Base-by-base conservation (phyloP, 768 basidiomycete genomes). In the Lactarius evosmus region DNA sequence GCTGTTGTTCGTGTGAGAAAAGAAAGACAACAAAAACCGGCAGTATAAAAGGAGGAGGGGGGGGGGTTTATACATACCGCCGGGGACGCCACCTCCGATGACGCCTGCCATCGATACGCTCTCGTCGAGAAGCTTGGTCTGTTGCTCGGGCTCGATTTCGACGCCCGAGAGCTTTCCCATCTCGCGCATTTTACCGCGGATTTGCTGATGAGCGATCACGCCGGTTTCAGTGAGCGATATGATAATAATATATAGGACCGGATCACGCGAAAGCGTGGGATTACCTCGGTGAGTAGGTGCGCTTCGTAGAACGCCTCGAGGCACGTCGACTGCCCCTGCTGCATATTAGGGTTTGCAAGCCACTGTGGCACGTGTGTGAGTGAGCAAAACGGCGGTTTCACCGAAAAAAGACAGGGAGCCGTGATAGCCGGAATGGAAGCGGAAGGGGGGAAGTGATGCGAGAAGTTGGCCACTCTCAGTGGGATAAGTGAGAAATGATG, bases 21-120 rank as follows among this genome's bases (percentile, higher is more conserved):
- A 6, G 12, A 19, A 27, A 27, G n/a, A 41, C n/a, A n/a, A n/a
- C n/a, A n/a, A n/a, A n/a, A n/a, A n/a, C n/a, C n/a, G n/a, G n/a
- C 59, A 25, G 29, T 29, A 14, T 9, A 50, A 30, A 58, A 44
- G 57, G 49, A 67, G 59, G 36, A 22, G 11, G 29, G 16, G 22
- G n/a, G n/a, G n/a, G n/a, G n/a, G n/a, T n/a, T n/a, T n/a, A 9
- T 4, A 74, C 89, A 69, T 71, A 95, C 95, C 95, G 46, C 97
- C 97, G 7, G 97, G 97, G 5, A 98, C 97, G 22, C 96, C 96
- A 29, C 95, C 95, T 25, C 93, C 94, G 41, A 98, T 81, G 19
- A 98, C 88, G 32, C 97, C 97, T 3, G 89, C 85, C 67, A 89
- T 82, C 16, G 81, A 76, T 17, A 89, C 78, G 65, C 93, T 96